Base-by-base conservation (phyloP, 176 grass and related monocot species). In the Saccharum officinarum region DNA sequence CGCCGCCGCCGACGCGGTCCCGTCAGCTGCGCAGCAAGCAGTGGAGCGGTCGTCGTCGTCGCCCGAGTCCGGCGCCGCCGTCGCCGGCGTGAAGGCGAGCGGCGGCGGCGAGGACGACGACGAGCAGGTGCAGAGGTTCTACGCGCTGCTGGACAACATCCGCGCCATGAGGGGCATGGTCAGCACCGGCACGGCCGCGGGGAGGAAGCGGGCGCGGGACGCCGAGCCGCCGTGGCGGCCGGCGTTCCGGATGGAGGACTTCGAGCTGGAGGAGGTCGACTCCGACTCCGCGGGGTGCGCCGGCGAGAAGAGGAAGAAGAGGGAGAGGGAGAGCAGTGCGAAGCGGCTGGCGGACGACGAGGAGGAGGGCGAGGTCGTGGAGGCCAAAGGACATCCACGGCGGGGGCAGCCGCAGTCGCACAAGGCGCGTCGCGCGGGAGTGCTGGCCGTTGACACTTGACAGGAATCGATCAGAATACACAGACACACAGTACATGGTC, bases 91-190 rank as follows among this genome's bases (percentile, higher is more conserved):
- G 54, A 41, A 7, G 72, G 16, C 45, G 38, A 42, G 6, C 71
- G 60, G 22, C 20, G 46, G 6, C 9, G 13, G 50, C 47, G 47
- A n/a, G 4, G 80, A 54, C 11, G 87, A 84, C 44, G 87, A 80
- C 60, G 87, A 84, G 82, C 76, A 82, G 72, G 72, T 90, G 72
- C 71, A 86, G 77, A 75, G 49, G 82, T 85, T 89, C 87, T 89
- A 89, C 76, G 82, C 87, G 45, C 76, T 89, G 75, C 68, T 89
- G 25, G 76, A 77, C 1, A 89, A 84, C 82, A 80, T 89, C 69
- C 75, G 76, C 6, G 82, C 87, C 45, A 33, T 80, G 60, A 67
- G 76, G 38, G 38, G n/a, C 82, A 73, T 89, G 28, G 45, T 80
- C 46, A 20, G 23, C 36, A 0, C 12, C 22, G 25, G 15, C 13